Percentiles rank a stretch among this genome's conserved stretches.
Evolutionary conservation across 2,329 filamentous ascomycete species (phyloP).

Genomic region (Colletotrichum orbiculare): DNA sequence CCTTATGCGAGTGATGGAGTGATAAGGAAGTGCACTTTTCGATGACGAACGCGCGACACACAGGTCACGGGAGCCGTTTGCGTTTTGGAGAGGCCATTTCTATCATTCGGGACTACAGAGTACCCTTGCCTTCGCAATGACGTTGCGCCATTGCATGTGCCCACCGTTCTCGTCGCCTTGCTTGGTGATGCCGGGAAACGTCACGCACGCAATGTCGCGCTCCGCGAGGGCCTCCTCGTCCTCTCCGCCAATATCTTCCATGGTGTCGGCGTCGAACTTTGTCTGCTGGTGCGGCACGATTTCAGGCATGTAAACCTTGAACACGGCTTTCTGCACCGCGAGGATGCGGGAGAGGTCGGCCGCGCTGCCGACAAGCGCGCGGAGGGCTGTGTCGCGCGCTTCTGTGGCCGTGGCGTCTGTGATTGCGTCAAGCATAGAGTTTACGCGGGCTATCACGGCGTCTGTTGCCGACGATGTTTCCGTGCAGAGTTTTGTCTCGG

Average conservation of each 20-base stretch:
- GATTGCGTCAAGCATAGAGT: constrained; percentile 61
- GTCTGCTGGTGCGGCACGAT: constrained; percentile 63
- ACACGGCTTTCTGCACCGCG: constrained; percentile 68
- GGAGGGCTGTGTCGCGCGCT: constrained; percentile 63
- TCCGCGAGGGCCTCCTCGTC: constrained; percentile 65
- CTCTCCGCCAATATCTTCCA: constrained; percentile 75
- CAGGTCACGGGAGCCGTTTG: too few relatives aligned
- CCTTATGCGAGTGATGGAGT: too few relatives aligned
- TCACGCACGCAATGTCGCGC: constrained; percentile 69
- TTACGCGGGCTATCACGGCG: constrained; percentile 57
- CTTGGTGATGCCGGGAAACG: constrained; percentile 74
- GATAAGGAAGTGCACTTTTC: too few relatives aligned
- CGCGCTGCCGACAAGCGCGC: constrained; percentile 61
- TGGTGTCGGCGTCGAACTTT: constrained; percentile 67
- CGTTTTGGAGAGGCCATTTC: too few relatives aligned
- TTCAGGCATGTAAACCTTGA: constrained; percentile 66
- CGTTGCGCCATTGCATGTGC: constrained; percentile 69
- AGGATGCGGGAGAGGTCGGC: constrained; percentile 68
- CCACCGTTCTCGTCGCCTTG: constrained; percentile 72
- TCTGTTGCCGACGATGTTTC: constrained; percentile 58
- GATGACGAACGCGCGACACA: neutral
- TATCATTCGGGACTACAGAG: constrained; percentile 63
- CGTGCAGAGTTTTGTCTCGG: constrained; percentile 55
- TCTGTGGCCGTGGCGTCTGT: constrained; percentile 52
- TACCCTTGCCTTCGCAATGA: constrained; percentile 74